Percentiles rank a stretch among this genome's conserved stretches.
Evolutionary conservation across 169 alveolate genomes (phyloP).

Genomic region (Plasmodium yoelii): DNA sequence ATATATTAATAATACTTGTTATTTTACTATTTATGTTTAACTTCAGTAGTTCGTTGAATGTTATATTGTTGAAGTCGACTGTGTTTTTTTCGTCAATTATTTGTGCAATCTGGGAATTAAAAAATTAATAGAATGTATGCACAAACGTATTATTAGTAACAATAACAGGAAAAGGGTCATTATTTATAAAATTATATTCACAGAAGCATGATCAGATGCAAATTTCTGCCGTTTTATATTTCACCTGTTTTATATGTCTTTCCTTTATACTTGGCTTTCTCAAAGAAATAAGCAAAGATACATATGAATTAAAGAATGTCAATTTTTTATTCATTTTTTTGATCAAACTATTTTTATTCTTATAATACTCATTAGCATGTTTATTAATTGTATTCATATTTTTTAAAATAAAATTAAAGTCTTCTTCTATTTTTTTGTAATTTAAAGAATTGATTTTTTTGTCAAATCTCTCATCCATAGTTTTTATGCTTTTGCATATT

Average conservation of each 20-base stretch:
- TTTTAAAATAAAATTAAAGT: slow-evolving; percentile 64
- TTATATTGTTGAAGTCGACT: slow-evolving; percentile 69
- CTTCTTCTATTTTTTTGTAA: slow-evolving; percentile 74
- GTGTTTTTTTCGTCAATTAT: slow-evolving; percentile 56
- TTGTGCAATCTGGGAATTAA: slow-evolving; percentile 36
- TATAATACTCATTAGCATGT: slow-evolving; percentile 71
- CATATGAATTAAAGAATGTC: slow-evolving; percentile 56
- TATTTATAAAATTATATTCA: background rate
- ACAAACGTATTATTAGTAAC: background rate
- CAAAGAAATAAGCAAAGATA: slow-evolving; percentile 63
- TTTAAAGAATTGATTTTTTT: slow-evolving; percentile 65
- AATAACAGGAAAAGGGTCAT: background rate
- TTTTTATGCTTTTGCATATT: slow-evolving; percentile 60
- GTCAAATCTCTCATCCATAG: slow-evolving; percentile 72
- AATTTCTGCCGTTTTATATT: background rate
- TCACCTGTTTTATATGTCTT: slow-evolving; percentile 70
- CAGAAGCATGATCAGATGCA: too few relatives aligned
- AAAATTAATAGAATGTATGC: background rate
- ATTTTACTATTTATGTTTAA: slow-evolving; percentile 60
- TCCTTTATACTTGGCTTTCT: slow-evolving; percentile 75
- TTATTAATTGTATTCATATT: slow-evolving; percentile 76
- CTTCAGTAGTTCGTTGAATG: slow-evolving; percentile 61
- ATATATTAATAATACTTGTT: slow-evolving; percentile 63
- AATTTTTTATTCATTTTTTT: slow-evolving; percentile 71
- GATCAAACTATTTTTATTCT: slow-evolving; percentile 49